Conservation (phyloP, 1,139 yeast species). For the Meyerozyma guilliermondii region DNA sequence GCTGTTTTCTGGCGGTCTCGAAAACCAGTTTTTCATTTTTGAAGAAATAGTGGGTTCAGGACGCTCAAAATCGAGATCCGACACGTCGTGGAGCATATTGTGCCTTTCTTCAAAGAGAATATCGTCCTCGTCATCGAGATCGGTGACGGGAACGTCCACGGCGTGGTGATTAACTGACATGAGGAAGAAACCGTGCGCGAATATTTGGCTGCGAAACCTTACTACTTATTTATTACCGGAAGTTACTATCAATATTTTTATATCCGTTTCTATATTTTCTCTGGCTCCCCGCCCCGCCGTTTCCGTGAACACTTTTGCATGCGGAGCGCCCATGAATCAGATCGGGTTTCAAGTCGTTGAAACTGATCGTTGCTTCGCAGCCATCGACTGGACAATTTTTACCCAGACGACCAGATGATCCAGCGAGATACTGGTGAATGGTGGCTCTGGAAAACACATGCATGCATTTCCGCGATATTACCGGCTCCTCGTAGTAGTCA, state of each 20-base stretch:
- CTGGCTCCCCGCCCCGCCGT: no score
- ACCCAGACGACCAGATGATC: conserved; percentile 7
- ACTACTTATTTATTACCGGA: neutral
- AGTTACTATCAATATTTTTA: neutral
- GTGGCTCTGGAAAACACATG: conserved; percentile 57
- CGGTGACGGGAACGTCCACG: conserved; percentile 12
- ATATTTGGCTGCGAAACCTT: neutral
- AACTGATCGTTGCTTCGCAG: conserved; percentile 28
- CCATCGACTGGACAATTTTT: conserved; percentile 45
- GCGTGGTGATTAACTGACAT: conserved; percentile 6
- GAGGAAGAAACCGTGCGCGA: neutral
- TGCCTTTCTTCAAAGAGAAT: conserved; percentile 5
- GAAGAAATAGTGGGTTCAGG: neutral
- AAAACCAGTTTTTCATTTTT: conserved; percentile 2
- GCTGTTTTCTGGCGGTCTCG: neutral
- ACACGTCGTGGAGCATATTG: conserved; percentile 5
- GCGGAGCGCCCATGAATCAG: conserved; percentile 45
- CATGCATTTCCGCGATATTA: conserved; percentile 47
- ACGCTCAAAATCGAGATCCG: conserved; percentile 5
- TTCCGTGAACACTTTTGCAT: conserved; percentile 33
- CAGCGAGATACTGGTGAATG: conserved; percentile 26
- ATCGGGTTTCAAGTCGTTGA: conserved; percentile 37
- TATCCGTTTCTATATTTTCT: conserved; percentile 2
- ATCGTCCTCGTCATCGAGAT: conserved; percentile 13
- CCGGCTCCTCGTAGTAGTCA: conserved; percentile 46